Conservation (phyloP, 192 early-diverging fungal genomes). For the Backusella sp. region DNA sequence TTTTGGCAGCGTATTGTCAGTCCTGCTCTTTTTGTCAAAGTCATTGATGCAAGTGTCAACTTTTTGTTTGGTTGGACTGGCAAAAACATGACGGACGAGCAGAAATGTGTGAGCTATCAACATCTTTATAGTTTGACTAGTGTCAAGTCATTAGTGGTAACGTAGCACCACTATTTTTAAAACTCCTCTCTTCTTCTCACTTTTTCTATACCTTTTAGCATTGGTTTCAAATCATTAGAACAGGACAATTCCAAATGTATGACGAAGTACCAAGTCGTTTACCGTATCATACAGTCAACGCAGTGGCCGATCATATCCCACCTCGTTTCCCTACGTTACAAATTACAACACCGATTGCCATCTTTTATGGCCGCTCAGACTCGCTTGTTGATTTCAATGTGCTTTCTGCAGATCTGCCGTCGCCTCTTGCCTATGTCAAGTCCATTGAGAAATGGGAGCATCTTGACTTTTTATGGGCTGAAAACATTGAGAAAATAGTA, state of each 20-base stretch:
- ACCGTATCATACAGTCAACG: slow-evolving; percentile 44
- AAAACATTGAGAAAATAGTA: slow-evolving; percentile 42
- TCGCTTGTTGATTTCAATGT: slow-evolving; percentile 76
- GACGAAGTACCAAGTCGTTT: slow-evolving; percentile 76
- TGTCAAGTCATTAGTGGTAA: slow-evolving; percentile 84
- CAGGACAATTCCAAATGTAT: slow-evolving; percentile 88
- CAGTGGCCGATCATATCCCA: slow-evolving; percentile 55
- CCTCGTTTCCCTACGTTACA: slow-evolving; percentile 75
- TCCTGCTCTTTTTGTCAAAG: slow-evolving; percentile 65
- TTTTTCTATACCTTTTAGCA: slow-evolving; percentile 44
- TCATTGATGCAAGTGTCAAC: slow-evolving; percentile 71
- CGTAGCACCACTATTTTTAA: background rate
- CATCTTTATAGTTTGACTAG: slow-evolving; percentile 91
- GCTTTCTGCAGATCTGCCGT: slow-evolving; percentile 49
- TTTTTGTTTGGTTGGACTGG: slow-evolving; percentile 86
- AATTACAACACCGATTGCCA: slow-evolving; percentile 80
- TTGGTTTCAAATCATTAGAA: slow-evolving; percentile 95
- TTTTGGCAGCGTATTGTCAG: slow-evolving; percentile 88
- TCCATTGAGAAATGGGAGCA: slow-evolving; percentile 81
- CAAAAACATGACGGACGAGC: slow-evolving; percentile 63
- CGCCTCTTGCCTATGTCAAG: slow-evolving; percentile 53
- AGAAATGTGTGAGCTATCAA: slow-evolving; percentile 79
- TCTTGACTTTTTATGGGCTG: slow-evolving; percentile 53
- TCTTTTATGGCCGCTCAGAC: slow-evolving; percentile 91
- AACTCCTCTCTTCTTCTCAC: background rate